phyloP scores from a whole-genome alignment of 306 rosid genomes.

The Vigna mungo region DNA sequence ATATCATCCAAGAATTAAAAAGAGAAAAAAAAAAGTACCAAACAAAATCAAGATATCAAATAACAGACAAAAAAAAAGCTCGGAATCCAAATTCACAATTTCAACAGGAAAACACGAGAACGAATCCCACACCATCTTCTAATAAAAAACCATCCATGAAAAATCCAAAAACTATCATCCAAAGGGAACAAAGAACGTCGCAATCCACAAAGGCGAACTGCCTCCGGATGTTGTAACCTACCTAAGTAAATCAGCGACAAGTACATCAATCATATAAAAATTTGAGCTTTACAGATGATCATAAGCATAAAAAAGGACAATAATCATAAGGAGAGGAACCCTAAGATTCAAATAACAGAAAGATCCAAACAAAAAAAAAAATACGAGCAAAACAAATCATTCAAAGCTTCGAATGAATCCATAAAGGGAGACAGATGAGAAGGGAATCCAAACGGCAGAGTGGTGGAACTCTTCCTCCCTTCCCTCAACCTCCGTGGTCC shows the following conservation, averaged over 20 bases:
- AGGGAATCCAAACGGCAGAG: constrained; percentile 54
- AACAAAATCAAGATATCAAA: background rate
- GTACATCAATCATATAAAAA: background rate
- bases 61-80: background rate
- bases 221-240: constrained; percentile 5
- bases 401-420: background rate
- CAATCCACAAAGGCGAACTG: constrained; percentile 7
- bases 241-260: background rate
- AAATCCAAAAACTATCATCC: constrained; percentile 1
- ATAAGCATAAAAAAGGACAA: background rate
- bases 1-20: background rate
- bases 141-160: background rate
- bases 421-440: background rate
- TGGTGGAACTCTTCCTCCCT: constrained; percentile 67
- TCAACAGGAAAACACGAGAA: background rate
- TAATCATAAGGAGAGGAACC: constrained; percentile 26
- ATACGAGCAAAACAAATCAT: constrained; percentile 4
- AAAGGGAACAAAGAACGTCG: background rate
- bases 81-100: background rate
- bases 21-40: background rate
- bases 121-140: background rate
- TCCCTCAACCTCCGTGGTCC: constrained; percentile 77
- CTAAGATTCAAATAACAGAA: constrained; percentile 5
- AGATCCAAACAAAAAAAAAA: background rate
- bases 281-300: background rate